phyloP scores from a whole-genome alignment of 345 rosid species.

The Odontarrhena argentea region DNA sequence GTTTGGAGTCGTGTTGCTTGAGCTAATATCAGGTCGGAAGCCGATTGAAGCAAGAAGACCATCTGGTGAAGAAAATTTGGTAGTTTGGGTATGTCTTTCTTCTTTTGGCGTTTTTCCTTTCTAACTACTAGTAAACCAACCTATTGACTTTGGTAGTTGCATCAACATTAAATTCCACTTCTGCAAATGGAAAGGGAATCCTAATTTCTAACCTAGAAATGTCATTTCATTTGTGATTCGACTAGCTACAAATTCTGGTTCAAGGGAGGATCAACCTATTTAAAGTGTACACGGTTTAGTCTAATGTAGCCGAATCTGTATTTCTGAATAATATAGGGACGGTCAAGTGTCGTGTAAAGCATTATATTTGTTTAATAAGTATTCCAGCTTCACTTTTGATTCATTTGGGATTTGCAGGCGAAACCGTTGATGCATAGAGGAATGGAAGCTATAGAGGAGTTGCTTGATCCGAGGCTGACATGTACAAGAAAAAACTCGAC shows the following conservation, averaged over 20 bases:
- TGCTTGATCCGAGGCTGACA: slow-evolving; percentile 63
- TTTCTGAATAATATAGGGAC: background rate
- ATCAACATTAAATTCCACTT: slow-evolving; percentile 19
- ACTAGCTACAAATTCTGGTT: slow-evolving; percentile 5
- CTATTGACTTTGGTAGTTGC: slow-evolving; percentile 41
- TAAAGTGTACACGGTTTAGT: slow-evolving; percentile 3
- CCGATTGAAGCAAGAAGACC: slow-evolving; percentile 85
- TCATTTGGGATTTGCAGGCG: slow-evolving; percentile 51
- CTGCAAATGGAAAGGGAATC: slow-evolving; percentile 10
- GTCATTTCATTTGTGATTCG: background rate
- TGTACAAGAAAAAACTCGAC: slow-evolving; percentile 44
- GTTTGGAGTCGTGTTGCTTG: slow-evolving; percentile 89
- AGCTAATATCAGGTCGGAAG: slow-evolving; percentile 80
- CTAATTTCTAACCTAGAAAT: slow-evolving; percentile 26
- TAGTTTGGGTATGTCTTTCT: slow-evolving; percentile 73
- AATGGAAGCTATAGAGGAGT: slow-evolving; percentile 59
- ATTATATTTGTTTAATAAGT: background rate
- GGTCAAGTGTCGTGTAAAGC: slow-evolving; percentile 14
- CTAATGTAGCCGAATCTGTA: slow-evolving; percentile 12
- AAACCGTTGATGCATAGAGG: slow-evolving; percentile 74
- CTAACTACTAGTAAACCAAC: slow-evolving; percentile 36
- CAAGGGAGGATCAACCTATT: background rate
- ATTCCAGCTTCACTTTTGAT: background rate
- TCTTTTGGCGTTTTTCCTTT: slow-evolving; percentile 16
- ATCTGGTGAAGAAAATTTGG: slow-evolving; percentile 88